Evolutionary conservation across 2,329 filamentous ascomycete species (phyloP).

Genomic region (Sarocladiaceae sp.): DNA sequence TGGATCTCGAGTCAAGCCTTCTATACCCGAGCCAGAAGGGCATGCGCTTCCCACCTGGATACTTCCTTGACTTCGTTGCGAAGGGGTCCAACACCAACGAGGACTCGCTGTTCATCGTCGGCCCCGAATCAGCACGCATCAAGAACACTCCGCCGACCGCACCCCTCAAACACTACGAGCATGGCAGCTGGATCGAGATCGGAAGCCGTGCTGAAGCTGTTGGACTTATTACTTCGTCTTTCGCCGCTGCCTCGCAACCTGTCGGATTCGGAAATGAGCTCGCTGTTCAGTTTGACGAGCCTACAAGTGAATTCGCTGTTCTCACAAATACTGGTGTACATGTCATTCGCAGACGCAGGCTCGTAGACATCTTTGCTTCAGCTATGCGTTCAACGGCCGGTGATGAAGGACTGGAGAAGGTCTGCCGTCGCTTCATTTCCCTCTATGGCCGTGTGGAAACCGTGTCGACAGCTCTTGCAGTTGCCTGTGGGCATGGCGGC

Average conservation of each 20-base stretch:
- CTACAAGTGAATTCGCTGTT: slow-evolving; percentile 79
- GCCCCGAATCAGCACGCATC: slow-evolving; percentile 86
- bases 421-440: slow-evolving; percentile 78
- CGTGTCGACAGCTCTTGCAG: slow-evolving; percentile 84
- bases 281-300: slow-evolving; percentile 88
- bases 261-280: slow-evolving; percentile 91
- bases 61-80: slow-evolving; percentile 80
- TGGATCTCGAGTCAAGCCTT: slow-evolving; percentile 45
- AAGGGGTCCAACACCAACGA: slow-evolving; percentile 54
- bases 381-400: slow-evolving; percentile 70
- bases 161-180: slow-evolving; percentile 66
- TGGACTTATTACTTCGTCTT: slow-evolving; percentile 69
- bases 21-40: slow-evolving; percentile 48
- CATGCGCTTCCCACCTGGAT: slow-evolving; percentile 74
- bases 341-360: slow-evolving; percentile 73
- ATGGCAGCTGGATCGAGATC: slow-evolving; percentile 74
- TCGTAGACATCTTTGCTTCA: slow-evolving; percentile 89
- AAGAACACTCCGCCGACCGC: slow-evolving; percentile 50
- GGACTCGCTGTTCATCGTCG: slow-evolving; percentile 76
- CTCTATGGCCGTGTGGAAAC: slow-evolving; percentile 87
- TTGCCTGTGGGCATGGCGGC: slow-evolving; percentile 89
- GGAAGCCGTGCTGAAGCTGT: slow-evolving; percentile 72
- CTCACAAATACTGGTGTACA: slow-evolving; percentile 90
- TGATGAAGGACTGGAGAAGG: slow-evolving; percentile 75
- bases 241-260: slow-evolving; percentile 63